A percentile compares a stretch with the other conserved stretches of the same genome.
Evolutionary conservation across 805 yeast genomes (phyloP).

Genomic region (Candida silvicultrix): DNA sequence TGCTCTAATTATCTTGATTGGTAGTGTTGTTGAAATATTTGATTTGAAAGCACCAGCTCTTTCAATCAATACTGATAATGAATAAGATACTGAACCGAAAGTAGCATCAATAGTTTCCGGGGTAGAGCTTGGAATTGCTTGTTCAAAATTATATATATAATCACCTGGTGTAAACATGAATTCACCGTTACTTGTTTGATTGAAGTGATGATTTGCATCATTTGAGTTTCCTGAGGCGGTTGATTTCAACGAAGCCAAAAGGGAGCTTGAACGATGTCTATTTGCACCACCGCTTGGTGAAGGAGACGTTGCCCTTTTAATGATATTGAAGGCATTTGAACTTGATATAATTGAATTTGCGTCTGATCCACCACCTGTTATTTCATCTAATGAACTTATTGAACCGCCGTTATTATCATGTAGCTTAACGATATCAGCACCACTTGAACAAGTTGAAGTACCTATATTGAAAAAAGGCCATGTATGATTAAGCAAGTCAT

Average conservation of each 20-base stretch:
- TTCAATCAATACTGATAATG: slow-evolving; percentile 61
- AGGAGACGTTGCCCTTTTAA: slow-evolving; percentile 21
- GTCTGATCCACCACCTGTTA: slow-evolving; percentile 21
- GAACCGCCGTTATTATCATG: background rate
- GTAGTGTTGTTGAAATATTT: slow-evolving; percentile 56
- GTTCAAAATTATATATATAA: slow-evolving; percentile 87
- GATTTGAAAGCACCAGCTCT: slow-evolving; percentile 85
- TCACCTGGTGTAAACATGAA: slow-evolving; percentile 77
- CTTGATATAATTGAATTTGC: slow-evolving; percentile 5
- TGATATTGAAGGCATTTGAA: slow-evolving; percentile 17
- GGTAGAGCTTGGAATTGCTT: slow-evolving; percentile 70
- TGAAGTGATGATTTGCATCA: slow-evolving; percentile 1
- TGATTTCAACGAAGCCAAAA: slow-evolving; percentile 8
- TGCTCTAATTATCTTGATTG: slow-evolving; percentile 64
- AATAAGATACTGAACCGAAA: slow-evolving; percentile 75
- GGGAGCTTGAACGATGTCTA: slow-evolving; percentile 8
- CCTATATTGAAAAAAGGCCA: slow-evolving; percentile 77
- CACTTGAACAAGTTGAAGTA: slow-evolving; percentile 23
- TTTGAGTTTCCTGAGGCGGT: background rate
- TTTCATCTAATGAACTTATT: slow-evolving; percentile 10
- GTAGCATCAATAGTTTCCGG: slow-evolving; percentile 79
- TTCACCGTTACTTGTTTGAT: slow-evolving; percentile 12
- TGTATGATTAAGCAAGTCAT: slow-evolving; percentile 65
- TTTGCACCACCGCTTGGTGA: slow-evolving; percentile 11
- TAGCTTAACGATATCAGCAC: slow-evolving; percentile 32